These are phyloP conservation scores for Mycena epipterygia DNA, from an alignment of 768 basidiomycete species.

Conservation along the genomic window DNA sequence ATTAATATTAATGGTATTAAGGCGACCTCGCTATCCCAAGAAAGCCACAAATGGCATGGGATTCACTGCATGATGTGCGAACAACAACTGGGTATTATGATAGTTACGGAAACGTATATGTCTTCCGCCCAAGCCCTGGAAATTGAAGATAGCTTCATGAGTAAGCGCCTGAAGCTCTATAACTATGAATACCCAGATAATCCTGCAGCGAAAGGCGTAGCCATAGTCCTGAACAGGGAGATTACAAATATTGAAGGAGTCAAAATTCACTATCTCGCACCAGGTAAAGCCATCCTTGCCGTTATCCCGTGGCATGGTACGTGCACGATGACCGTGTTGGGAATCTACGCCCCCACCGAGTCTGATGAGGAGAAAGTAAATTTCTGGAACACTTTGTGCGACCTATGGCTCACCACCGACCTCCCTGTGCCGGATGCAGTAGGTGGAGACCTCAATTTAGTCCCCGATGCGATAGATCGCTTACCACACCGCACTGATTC, in stretches of 20 bases:
- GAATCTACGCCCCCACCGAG: too few species aligned
- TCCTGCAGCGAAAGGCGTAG: slow-evolving; percentile 1
- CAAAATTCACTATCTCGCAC: background rate
- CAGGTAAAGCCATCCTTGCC: background rate
- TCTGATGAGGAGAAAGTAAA: too few species aligned
- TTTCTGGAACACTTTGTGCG: background rate
- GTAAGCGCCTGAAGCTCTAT: background rate
- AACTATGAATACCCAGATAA: slow-evolving; percentile 2
- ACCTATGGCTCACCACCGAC: background rate
- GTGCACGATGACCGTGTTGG: background rate
- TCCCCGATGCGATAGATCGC: background rate
- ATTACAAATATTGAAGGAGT: background rate
- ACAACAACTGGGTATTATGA: background rate
- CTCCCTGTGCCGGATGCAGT: background rate
- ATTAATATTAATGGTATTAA: slow-evolving; percentile 1
- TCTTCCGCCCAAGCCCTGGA: background rate
- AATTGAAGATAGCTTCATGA: background rate
- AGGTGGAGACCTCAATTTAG: background rate
- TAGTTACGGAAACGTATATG: slow-evolving; percentile 10
- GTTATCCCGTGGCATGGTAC: background rate
- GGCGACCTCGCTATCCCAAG: background rate
- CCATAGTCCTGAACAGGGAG: slow-evolving; percentile 20
- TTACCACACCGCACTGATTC: background rate
- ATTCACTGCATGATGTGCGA: background rate
- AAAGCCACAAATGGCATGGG: slow-evolving; percentile 16